Evolutionary conservation across 2,329 filamentous ascomycete genomes (phyloP).

Genomic region (Penicillium sp.): DNA sequence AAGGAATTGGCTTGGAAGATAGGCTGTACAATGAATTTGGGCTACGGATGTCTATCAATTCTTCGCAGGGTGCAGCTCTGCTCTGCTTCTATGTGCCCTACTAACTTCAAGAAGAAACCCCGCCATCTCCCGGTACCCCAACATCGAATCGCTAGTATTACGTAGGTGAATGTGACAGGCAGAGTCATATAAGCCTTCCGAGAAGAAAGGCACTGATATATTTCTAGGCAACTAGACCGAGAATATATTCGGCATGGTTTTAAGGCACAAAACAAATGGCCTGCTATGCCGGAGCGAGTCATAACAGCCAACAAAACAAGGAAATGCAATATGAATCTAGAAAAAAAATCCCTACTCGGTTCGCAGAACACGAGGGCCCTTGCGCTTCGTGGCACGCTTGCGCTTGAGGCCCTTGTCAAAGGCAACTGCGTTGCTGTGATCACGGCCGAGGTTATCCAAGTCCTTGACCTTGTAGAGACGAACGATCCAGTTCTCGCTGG

Average conservation of each 20-base stretch:
- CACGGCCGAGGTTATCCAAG: slow-evolving; percentile 89
- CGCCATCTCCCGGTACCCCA: no score
- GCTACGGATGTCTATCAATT: slow-evolving; percentile 9
- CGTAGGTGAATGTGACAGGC: background rate
- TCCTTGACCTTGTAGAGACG: slow-evolving; percentile 99
- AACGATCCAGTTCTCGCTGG: slow-evolving; percentile 99
- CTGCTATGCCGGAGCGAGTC: slow-evolving; percentile 9
- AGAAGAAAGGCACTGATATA: background rate
- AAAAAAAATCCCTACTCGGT: slow-evolving; percentile 34
- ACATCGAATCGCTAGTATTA: background rate
- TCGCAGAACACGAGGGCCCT: slow-evolving; percentile 43
- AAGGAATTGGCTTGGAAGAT: slow-evolving; percentile 10
- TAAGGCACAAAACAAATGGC: slow-evolving; percentile 10
- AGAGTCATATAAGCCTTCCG: background rate
- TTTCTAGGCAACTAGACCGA: slow-evolving; percentile 4
- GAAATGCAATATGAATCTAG: slow-evolving; percentile 8
- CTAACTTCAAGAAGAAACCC: no score
- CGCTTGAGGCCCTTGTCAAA: slow-evolving; percentile 54
- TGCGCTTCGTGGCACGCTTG: slow-evolving; percentile 46
- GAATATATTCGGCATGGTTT: slow-evolving; percentile 8
- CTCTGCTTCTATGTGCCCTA: no score
- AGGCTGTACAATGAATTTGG: slow-evolving; percentile 11
- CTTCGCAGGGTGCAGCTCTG: background rate
- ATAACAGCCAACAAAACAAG: slow-evolving; percentile 9
- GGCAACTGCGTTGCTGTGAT: slow-evolving; percentile 65